phyloP scores from a whole-genome alignment of 2,329 filamentous ascomycete genomes.

The Celoporthe dispersa region DNA sequence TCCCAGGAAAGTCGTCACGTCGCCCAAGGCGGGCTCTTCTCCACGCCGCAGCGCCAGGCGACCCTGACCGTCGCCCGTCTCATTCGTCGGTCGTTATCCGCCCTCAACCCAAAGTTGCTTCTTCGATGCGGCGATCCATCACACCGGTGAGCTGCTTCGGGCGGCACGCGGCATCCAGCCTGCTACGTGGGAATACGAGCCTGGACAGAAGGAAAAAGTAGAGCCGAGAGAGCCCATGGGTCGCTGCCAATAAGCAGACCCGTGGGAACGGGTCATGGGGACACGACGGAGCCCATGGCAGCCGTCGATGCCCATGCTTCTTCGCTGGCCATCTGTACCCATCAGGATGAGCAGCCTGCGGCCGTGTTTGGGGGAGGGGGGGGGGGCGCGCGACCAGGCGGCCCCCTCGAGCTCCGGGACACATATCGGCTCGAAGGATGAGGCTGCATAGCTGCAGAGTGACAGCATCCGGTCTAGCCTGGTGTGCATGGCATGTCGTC shows the following conservation, averaged over 20 bases:
- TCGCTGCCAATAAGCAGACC: not conserved
- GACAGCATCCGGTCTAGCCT: constrained; percentile 23
- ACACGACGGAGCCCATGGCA: not conserved
- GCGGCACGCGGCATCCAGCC: constrained; percentile 8
- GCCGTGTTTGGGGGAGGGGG: not conserved
- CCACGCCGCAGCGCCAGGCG: not conserved
- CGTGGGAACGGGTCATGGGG: not conserved
- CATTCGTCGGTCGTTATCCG: not conserved
- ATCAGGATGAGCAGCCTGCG: not conserved
- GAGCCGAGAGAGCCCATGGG: not conserved
- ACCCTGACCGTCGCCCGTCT: not conserved
- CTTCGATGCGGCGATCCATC: constrained; percentile 13
- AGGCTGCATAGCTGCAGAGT: constrained; percentile 24
- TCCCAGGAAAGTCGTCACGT: not conserved
- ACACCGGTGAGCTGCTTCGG: constrained; percentile 16
- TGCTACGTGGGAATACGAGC: not conserved
- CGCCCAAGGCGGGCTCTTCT: not conserved
- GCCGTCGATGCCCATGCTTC: not conserved
- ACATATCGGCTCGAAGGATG: constrained; percentile 21
- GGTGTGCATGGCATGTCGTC: not conserved
- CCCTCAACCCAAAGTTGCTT: constrained; percentile 18
- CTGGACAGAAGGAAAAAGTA: not conserved
- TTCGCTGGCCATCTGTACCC: not conserved
- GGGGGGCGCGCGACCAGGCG: no score
- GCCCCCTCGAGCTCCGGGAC: not conserved